Conservation (phyloP, 1,284 basidiomycete species). For the Lentinus polychrous region DNA sequence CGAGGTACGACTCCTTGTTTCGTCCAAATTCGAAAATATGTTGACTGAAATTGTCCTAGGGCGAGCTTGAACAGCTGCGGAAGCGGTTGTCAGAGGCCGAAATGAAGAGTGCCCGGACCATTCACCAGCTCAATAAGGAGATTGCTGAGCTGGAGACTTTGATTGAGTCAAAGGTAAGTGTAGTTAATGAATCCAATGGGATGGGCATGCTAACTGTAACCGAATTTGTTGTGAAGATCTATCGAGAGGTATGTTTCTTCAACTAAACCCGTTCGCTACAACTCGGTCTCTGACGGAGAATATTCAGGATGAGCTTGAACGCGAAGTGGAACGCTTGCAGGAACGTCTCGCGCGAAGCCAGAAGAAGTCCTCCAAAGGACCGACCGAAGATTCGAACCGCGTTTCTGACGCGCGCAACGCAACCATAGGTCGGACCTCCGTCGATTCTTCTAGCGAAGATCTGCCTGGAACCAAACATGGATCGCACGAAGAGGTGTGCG, state of each 20-base stretch:
- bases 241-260: slow-evolving; percentile 73
- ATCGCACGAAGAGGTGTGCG: slow-evolving; percentile 47
- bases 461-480: neutral
- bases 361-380: slow-evolving; percentile 52
- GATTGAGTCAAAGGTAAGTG: slow-evolving; percentile 77
- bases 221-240: slow-evolving; percentile 49
- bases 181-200: neutral
- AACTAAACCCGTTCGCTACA: no score
- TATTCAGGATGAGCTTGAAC: slow-evolving; percentile 88
- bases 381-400: slow-evolving; percentile 16
- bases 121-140: slow-evolving; percentile 85
- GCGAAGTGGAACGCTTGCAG: slow-evolving; percentile 72
- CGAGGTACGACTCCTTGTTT: slow-evolving; percentile 51
- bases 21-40: neutral
- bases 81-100: slow-evolving; percentile 65
- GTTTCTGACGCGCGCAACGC: slow-evolving; percentile 13
- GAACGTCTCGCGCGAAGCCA: slow-evolving; percentile 52
- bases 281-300: no score
- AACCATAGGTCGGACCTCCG: neutral
- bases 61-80: slow-evolving; percentile 61
- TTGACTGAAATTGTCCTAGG: slow-evolving; percentile 26
- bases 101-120: slow-evolving; percentile 61
- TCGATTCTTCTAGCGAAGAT: slow-evolving; percentile 7
- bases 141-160: slow-evolving; percentile 85
- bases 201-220: neutral